Percentiles rank a stretch among this genome's conserved stretches.
Evolutionary conservation across 441 rosid genomes (phyloP).

Genomic region (Flueggea neowawraea): DNA sequence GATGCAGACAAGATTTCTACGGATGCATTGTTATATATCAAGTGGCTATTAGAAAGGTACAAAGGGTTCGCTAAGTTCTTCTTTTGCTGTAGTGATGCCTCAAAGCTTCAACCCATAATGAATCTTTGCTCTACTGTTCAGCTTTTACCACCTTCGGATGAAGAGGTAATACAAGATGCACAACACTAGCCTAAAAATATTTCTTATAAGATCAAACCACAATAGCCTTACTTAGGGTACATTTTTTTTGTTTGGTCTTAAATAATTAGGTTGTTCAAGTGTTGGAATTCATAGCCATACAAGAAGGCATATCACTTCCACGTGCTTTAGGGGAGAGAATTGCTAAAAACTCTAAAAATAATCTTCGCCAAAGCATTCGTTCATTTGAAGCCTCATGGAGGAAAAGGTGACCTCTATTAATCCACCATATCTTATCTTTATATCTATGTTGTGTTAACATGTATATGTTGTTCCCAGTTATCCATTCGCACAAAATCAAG

Average conservation of each 20-base stretch:
- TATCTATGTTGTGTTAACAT: neutral
- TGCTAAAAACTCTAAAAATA: constrained; percentile 39
- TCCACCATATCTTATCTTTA: no score
- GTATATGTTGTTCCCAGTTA: constrained; percentile 24
- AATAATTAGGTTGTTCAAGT: constrained; percentile 40
- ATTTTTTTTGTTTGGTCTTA: neutral
- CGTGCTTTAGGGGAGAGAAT: constrained; percentile 35
- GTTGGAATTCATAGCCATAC: constrained; percentile 44
- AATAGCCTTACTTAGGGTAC: no score
- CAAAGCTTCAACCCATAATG: constrained; percentile 49
- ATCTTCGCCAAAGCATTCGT: constrained; percentile 66
- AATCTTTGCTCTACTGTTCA: constrained; percentile 37
- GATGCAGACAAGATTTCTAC: constrained; percentile 51
- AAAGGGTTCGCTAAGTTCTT: constrained; percentile 37
- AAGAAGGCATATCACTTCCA: constrained; percentile 44
- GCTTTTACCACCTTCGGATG: constrained; percentile 43
- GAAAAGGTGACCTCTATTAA: constrained; percentile 22
- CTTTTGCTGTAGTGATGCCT: constrained; percentile 56
- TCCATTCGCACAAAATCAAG: constrained; percentile 38
- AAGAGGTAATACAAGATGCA: constrained; percentile 31
- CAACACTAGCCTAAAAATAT: no score
- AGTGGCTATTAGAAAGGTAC: constrained; percentile 48
- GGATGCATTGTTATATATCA: constrained; percentile 47
- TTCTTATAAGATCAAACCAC: no score
- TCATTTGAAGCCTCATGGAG: constrained; percentile 58